A percentile compares a stretch with the other conserved stretches of the same genome.
These are phyloP conservation scores for Biscutella laevigata DNA, from an alignment of 441 rosid genomes.

Conservation along the genomic window DNA sequence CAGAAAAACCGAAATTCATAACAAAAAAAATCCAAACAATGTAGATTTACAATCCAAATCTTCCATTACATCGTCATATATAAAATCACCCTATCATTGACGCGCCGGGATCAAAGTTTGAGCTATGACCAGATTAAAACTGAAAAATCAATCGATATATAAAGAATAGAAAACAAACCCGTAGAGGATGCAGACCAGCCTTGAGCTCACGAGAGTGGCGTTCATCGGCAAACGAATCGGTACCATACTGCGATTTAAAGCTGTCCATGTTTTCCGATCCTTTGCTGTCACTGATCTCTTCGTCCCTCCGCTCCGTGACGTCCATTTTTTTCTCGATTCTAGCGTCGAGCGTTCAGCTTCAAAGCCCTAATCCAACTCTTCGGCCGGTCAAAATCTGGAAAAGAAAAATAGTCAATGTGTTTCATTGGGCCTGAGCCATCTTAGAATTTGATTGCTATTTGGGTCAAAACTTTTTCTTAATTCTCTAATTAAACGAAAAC, in stretches of 20 bases:
- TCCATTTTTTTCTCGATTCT: constrained; percentile 37
- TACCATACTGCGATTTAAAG: constrained; percentile 17
- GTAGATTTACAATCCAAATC: not conserved
- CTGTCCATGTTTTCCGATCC: constrained; percentile 18
- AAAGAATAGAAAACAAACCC: constrained; percentile 31
- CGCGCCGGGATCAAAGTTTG: not conserved
- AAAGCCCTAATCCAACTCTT: constrained; percentile 38
- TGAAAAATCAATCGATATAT: not conserved
- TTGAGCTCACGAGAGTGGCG: constrained; percentile 77
- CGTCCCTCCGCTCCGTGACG: constrained; percentile 46
- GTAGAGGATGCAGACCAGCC: constrained; percentile 81
- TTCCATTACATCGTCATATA: constrained; percentile 4
- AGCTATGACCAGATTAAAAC: constrained; percentile 7
- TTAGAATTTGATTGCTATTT: too few species aligned
- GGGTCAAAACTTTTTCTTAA: too few species aligned
- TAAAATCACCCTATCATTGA: not conserved
- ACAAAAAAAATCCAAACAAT: not conserved
- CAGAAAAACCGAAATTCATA: not conserved
- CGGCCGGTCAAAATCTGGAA: too few species aligned
- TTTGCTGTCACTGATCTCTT: constrained; percentile 33
- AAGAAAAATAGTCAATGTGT: not conserved
- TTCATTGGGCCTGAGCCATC: too few species aligned
- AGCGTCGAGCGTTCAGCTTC: constrained; percentile 1
- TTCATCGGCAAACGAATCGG: constrained; percentile 41
- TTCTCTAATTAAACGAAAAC: too few species aligned